Evolutionary conservation across 495 filamentous ascomycete genomes (phyloP), one percentile per base, ranked within the genome.

Genomic region (Sordaria brevicollis): DNA sequence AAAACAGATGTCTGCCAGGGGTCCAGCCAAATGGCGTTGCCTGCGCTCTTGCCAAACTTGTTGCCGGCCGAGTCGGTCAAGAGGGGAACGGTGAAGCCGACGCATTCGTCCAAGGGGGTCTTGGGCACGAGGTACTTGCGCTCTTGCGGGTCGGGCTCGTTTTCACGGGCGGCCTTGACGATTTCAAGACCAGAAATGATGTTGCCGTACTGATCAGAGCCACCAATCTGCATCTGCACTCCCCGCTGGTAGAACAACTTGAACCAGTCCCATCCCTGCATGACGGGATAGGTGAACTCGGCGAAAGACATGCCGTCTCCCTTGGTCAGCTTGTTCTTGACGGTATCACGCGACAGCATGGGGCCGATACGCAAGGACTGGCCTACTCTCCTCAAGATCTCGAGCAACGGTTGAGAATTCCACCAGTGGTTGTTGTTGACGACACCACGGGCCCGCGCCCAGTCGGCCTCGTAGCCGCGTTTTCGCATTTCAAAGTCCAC

Each of bases 231-330:
- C 73, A 95, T 85, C 74, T 91, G 90, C 9, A 91, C 83, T 7
- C 84, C 86, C 33, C 86, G 84, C 2, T 77, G 82, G 2, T 33
- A 37, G 75, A 90, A 93, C 80, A 98, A 83, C 68, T 88, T 79
- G 91, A 91, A 97, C 89, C 93, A 99, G 79, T 99, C 95, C 89
- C 93, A 98, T n/a, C 89, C 91, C 78, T 99, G 95, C 72, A 99
- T 85, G 29, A 98, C 77, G 15, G 96, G 95, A 73, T 99, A 99
- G 3, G 87, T 84, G 77, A 99, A 97, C 79, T 99, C 95, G 21
- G 92, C 89, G 73, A 94, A 92, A 9, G 94, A 95, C 88, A 99
- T 92, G 67, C 95, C 95, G 67, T 94, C 91, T 0, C 92, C 92
- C 29, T 87, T 88, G 31, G 83, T 82, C 86, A 98, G 86, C 69